A percentile compares a stretch with the other conserved stretches of the same genome.
These are phyloP conservation scores for Helicostylum pulchrum DNA, from an alignment of 192 early-diverging fungal species.

Conservation along the genomic window DNA sequence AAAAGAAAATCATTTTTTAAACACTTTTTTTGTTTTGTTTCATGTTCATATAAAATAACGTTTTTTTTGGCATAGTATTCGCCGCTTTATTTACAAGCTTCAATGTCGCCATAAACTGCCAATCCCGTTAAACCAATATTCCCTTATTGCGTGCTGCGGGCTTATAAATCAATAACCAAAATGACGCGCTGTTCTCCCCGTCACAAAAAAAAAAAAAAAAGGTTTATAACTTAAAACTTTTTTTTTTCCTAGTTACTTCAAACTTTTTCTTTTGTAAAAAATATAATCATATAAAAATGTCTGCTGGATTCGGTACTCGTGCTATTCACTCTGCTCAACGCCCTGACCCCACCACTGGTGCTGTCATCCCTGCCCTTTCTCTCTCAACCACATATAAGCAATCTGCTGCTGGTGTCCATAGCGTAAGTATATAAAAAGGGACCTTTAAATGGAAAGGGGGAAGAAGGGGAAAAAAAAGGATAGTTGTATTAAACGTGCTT, in stretches of 20 bases:
- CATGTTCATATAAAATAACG: too few relatives aligned
- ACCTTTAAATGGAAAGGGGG: not conserved
- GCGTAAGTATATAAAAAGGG: slow-evolving; percentile 39
- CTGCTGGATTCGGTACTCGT: slow-evolving; percentile 79
- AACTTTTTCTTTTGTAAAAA: too few relatives aligned
- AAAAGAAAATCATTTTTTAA: too few relatives aligned
- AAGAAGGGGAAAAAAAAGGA: not conserved
- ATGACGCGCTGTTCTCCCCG: slow-evolving; percentile 14
- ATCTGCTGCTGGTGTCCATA: slow-evolving; percentile 85
- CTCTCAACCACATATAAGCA: slow-evolving; percentile 98
- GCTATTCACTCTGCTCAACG: slow-evolving; percentile 93
- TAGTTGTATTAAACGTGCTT: not conserved
- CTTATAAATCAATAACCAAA: slow-evolving; percentile 12
- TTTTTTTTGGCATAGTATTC: too few relatives aligned
- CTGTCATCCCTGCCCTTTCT: slow-evolving; percentile 95
- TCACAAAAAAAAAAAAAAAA: slow-evolving; percentile 9
- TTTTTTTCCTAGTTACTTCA: not conserved
- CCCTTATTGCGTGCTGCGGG: not conserved
- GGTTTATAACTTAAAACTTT: not conserved
- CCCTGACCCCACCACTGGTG: slow-evolving; percentile 88
- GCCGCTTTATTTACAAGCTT: not conserved
- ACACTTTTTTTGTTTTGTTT: too few relatives aligned
- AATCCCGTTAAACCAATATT: not conserved
- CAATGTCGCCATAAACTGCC: slow-evolving; percentile 16
- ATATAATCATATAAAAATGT: slow-evolving; percentile 3